These are phyloP conservation scores for Pachysolen tannophilus DNA, from an alignment of 805 yeast genomes.

Conservation along the genomic window DNA sequence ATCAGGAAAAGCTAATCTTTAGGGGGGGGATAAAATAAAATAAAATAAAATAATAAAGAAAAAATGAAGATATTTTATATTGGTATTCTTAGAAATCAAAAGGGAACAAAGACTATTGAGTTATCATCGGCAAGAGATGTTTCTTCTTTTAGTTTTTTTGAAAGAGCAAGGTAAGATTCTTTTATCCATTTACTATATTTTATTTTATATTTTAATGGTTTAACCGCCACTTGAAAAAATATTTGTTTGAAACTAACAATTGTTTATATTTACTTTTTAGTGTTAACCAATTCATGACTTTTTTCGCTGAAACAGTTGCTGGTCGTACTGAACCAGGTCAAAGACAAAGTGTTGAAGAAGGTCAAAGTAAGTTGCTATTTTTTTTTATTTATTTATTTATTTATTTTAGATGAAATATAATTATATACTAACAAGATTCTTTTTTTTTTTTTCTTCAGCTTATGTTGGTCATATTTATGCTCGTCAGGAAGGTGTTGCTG, in stretches of 20 bases:
- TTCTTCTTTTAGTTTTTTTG: conserved; percentile 83
- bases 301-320: conserved; percentile 85
- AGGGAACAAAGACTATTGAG: conserved; percentile 60
- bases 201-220: neutral
- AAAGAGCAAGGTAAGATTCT: conserved; percentile 41
- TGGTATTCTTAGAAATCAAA: conserved; percentile 66
- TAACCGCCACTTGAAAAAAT: too few species aligned
- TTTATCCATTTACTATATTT: neutral
- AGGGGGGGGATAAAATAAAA: too few species aligned
- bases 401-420: neutral
- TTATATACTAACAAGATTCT: neutral
- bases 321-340: conserved; percentile 83
- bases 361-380: conserved; percentile 33
- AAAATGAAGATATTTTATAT: conserved; percentile 86
- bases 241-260: conserved; percentile 2
- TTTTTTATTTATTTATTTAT: neutral
- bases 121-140: conserved; percentile 76
- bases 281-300: conserved; percentile 90
- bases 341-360: conserved; percentile 92
- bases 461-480: conserved; percentile 91
- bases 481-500: conserved; percentile 84
- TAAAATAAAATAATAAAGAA: too few species aligned
- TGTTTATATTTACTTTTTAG: conserved; percentile 26
- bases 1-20: too few species aligned
- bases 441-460: too few species aligned